These are phyloP conservation scores for Herpotrichia juniperi DNA, from an alignment of 2,329 filamentous ascomycete species.

Conservation along the genomic window DNA sequence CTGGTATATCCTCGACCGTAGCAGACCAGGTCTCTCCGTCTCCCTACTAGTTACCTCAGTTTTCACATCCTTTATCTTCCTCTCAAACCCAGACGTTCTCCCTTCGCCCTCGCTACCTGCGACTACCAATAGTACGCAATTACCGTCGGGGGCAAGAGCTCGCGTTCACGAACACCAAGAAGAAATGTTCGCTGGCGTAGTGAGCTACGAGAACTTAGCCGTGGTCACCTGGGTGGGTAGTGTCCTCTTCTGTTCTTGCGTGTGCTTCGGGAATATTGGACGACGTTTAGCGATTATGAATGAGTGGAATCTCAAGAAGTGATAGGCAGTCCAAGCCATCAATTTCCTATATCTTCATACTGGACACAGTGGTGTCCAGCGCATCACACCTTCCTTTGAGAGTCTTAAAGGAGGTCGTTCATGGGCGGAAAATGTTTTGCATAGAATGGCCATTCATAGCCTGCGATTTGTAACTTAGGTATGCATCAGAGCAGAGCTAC, in stretches of 20 bases:
- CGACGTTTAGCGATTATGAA: constrained; percentile 67
- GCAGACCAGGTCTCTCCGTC: constrained; percentile 80
- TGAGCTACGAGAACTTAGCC: constrained; percentile 69
- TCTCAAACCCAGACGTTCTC: constrained; percentile 78
- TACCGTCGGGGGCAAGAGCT: constrained; percentile 13
- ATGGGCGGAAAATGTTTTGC: neutral
- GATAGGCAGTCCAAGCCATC: neutral
- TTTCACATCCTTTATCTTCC: constrained; percentile 76
- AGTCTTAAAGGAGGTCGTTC: neutral
- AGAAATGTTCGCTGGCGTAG: constrained; percentile 58
- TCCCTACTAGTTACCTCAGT: constrained; percentile 74
- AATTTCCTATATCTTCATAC: too few relatives aligned
- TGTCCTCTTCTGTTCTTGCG: constrained; percentile 90
- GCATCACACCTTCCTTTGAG: neutral
- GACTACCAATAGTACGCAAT: constrained; percentile 29
- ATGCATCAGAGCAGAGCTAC: neutral
- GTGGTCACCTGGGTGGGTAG: constrained; percentile 88
- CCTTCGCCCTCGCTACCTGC: constrained; percentile 53
- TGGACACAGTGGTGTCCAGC: too few relatives aligned
- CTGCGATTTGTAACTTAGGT: neutral
- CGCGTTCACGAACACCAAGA: neutral
- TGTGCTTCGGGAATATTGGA: constrained; percentile 97
- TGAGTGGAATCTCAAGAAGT: constrained; percentile 4
- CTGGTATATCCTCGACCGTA: constrained; percentile 96
- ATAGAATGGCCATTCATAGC: neutral